These are phyloP conservation scores for Zea luxurians DNA, from an alignment of 176 grass and related monocot genomes.

Conservation along the genomic window DNA sequence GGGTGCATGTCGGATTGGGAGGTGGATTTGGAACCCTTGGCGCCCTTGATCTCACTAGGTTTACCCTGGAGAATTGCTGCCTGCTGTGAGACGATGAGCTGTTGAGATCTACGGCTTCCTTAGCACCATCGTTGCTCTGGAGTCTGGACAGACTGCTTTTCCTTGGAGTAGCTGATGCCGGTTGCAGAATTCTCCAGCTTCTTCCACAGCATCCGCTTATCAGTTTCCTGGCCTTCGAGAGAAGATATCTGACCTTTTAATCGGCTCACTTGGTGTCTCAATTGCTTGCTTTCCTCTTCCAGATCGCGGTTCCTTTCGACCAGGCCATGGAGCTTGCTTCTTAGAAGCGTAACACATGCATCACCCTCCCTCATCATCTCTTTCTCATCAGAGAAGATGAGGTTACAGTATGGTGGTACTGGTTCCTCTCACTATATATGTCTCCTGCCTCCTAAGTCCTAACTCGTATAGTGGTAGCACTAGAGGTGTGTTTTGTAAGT, in stretches of 20 bases:
- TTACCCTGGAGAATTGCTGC: conserved; percentile 46
- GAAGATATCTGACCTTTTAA: conserved; percentile 62
- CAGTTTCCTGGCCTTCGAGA: conserved; percentile 63
- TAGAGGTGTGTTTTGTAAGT: conserved; percentile 43
- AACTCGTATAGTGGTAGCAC: conserved; percentile 39
- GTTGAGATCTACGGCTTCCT: conserved; percentile 43
- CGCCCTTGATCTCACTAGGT: conserved; percentile 40
- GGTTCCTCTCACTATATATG: conserved; percentile 38
- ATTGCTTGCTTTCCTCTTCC: conserved; percentile 83
- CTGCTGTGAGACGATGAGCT: conserved; percentile 44
- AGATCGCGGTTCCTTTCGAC: conserved; percentile 66
- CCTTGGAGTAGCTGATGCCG: conserved; percentile 46
- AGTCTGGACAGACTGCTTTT: conserved; percentile 61
- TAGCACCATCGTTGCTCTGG: conserved; percentile 38
- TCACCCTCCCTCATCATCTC: conserved; percentile 73
- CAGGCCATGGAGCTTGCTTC: conserved; percentile 71
- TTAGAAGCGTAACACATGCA: conserved; percentile 49
- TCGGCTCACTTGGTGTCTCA: conserved; percentile 67
- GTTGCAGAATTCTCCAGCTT: conserved; percentile 55
- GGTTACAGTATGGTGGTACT: conserved; percentile 39
- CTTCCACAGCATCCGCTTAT: conserved; percentile 60
- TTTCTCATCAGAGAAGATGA: conserved; percentile 38
- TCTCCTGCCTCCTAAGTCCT: conserved; percentile 39
- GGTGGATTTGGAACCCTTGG: conserved; percentile 87
- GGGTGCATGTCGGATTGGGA: conserved; percentile 46